These are phyloP conservation scores for Puccinia polysora DNA, from an alignment of 1,284 basidiomycete genomes.

Conservation along the genomic window DNA sequence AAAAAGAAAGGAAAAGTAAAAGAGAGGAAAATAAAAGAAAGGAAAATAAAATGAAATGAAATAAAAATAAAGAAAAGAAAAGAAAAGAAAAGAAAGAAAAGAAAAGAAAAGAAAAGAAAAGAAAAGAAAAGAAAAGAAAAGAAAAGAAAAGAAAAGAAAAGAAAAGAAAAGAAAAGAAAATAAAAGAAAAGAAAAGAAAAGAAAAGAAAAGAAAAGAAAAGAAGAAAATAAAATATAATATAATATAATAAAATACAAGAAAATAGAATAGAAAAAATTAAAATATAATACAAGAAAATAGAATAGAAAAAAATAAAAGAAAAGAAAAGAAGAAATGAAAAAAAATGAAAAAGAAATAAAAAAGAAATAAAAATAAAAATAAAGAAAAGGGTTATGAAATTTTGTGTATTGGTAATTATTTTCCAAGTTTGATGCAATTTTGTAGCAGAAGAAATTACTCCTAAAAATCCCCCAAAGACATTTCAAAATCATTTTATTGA, in stretches of 20 bases:
- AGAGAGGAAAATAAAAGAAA: background rate
- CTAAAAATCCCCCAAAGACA: no score
- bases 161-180: background rate
- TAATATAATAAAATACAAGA: background rate
- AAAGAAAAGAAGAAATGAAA: background rate
- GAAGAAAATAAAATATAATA: background rate
- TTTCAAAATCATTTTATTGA: no score
- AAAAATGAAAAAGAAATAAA: background rate
- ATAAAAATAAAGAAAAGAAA: background rate
- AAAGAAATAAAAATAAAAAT: background rate
- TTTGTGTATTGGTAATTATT: no score
- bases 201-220: background rate
- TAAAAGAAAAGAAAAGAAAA: background rate
- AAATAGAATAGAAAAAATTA: background rate
- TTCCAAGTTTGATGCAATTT: no score
- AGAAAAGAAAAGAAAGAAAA: background rate
- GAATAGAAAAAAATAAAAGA: background rate
- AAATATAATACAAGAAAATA: no score
- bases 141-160: background rate
- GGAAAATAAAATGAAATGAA: background rate
- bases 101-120: background rate
- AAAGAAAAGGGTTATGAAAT: no score
- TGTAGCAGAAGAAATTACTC: no score
- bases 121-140: background rate
- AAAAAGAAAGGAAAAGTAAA: conserved; percentile 4